Evolutionary conservation across 495 filamentous ascomycete species (phyloP).

Genomic region (Aspergillus carlsbadensis): DNA sequence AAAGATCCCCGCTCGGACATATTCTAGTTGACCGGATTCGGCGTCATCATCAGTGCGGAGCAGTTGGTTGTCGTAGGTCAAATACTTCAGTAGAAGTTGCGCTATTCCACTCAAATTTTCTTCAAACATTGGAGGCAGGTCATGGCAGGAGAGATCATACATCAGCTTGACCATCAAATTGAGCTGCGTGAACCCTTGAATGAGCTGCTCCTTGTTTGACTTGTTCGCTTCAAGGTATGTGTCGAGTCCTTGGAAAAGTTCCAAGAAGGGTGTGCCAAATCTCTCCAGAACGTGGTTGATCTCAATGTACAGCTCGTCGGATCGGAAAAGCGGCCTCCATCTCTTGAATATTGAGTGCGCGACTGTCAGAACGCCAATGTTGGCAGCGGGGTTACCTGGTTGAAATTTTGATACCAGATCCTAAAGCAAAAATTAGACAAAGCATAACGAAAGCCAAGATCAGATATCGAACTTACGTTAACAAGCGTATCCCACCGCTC

Average conservation of each 20-base stretch:
- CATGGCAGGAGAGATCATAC: constrained; percentile 94
- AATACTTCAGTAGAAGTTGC: constrained; percentile 82
- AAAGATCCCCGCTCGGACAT: constrained; percentile 88
- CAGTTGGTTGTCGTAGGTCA: constrained; percentile 80
- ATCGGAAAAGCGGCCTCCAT: constrained; percentile 90
- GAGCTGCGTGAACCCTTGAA: constrained; percentile 75
- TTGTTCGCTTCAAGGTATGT: constrained; percentile 71
- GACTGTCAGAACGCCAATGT: constrained; percentile 93
- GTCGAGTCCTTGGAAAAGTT: constrained; percentile 77
- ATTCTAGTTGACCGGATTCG: constrained; percentile 80
- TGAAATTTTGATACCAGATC: constrained; percentile 88
- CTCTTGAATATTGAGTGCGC: constrained; percentile 97
- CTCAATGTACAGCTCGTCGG: constrained; percentile 86
- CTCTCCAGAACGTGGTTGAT: constrained; percentile 88
- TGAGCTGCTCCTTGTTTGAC: constrained; percentile 67
- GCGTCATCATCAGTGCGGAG: constrained; percentile 81
- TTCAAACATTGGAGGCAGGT: constrained; percentile 91
- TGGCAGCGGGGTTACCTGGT: constrained; percentile 69
- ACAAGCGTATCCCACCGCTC: constrained; percentile 90
- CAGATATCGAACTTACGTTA: constrained; percentile 49
- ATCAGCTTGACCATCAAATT: constrained; percentile 86
- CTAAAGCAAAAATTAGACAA: constrained; percentile 33
- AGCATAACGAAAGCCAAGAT: background rate
- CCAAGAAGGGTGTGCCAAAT: constrained; percentile 79
- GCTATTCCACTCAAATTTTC: constrained; percentile 76